Evolutionary conservation across 768 basidiomycete genomes (phyloP), one percentile per base, ranked within the genome.

Genomic region (Trametes coccinea): DNA sequence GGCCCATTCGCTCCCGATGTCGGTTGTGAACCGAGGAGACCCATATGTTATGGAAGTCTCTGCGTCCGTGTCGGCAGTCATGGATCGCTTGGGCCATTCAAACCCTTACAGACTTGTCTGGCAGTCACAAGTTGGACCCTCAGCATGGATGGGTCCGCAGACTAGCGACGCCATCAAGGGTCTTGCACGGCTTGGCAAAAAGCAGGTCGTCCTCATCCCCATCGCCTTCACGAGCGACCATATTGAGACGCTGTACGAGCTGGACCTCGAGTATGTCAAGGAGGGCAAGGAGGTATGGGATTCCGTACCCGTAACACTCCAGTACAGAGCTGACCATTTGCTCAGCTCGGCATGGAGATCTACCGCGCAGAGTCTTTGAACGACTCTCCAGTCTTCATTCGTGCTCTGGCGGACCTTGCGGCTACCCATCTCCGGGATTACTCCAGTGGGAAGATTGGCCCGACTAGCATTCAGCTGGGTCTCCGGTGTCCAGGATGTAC

Each of bases 201-300:
- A 91, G 73, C 84, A 87, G 63, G 87, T 82, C 3, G 81, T 98
- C 58, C 78, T 98, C 41, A 86, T 99, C 6, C 97, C 97, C 0
- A 95, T 99, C 63, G 97, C 97, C 29, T 99, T 99, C 78, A 99
- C 97, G 13, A 95, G 90, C 73, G 97, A 99, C 76, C 97, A 99
- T 73, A 98, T 99, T 70, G 97, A 99, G 80, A 99, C 97, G 27
- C 79, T 99, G 52, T 98, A 92, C 69, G 97, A 99, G 77, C 81
- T 98, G 52, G 97, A 99, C 74, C 74, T 95, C 55, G 97, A 99
- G 73, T 97, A 98, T 70, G 82, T 82, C 59, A 88, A 87, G 75
- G 95, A 98, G 76, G 97, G 92, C 8, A 83, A 83, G 72, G 88
- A 96, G 85, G 95, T 95, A 68, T 71, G 84, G 71, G 47, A 22